Evolutionary conservation across 2,329 filamentous ascomycete species (phyloP).

Genomic region (Ascochyta pisi): DNA sequence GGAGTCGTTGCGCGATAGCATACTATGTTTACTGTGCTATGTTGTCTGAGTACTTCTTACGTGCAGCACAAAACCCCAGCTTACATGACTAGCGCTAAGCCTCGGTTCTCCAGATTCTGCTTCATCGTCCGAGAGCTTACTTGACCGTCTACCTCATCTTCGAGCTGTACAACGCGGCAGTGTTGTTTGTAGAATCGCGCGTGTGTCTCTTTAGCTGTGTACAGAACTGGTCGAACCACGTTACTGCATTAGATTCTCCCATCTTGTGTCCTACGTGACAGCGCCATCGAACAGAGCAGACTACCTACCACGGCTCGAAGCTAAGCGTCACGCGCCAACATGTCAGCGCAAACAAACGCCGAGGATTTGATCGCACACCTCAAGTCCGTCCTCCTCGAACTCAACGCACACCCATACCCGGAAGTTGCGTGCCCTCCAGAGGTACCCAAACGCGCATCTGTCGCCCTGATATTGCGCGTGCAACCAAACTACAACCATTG

Average conservation of each 20-base stretch:
- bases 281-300: not conserved
- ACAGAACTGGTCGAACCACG: not conserved
- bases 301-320: not conserved
- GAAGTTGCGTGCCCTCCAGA: conserved; percentile 57
- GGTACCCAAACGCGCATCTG: conserved; percentile 67
- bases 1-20: not conserved
- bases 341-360: conserved; percentile 11
- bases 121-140: conserved; percentile 1
- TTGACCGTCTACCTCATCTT: not conserved
- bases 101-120: conserved; percentile 23
- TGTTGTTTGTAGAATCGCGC: not conserved
- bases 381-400: conserved; percentile 51
- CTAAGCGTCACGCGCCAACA: conserved; percentile 4
- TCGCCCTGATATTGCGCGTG: conserved; percentile 69
- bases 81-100: conserved; percentile 16
- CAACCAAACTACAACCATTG: conserved; percentile 64
- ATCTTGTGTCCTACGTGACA: not conserved
- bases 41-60: not conserved
- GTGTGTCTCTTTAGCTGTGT: not conserved
- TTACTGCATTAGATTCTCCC: not conserved
- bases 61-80: conserved; percentile 10
- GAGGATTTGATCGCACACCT: conserved; percentile 47
- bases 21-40: not conserved
- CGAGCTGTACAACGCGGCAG: not conserved
- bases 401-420: conserved; percentile 57